These are phyloP conservation scores for Peronospora destructor DNA, from an alignment of 352 stramenopile genomes.

Conservation along the genomic window DNA sequence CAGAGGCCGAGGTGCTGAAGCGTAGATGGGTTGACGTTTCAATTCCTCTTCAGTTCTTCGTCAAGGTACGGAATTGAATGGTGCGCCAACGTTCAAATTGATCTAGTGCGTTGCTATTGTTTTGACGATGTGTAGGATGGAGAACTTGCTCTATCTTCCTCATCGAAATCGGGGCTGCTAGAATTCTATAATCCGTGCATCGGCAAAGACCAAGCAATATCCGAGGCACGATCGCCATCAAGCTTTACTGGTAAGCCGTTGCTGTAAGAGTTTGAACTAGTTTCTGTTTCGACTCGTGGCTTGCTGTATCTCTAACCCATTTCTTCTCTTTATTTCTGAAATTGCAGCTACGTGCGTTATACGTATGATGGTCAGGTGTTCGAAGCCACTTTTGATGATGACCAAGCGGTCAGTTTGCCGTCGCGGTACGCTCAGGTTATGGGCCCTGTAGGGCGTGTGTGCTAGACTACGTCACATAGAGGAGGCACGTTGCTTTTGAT, in stretches of 20 bases:
- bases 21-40: conserved; percentile 74
- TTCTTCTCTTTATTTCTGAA: conserved; percentile 2
- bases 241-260: conserved; percentile 32
- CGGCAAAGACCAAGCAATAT: conserved; percentile 36
- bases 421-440: conserved; percentile 67
- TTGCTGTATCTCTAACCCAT: neutral
- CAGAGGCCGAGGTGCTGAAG: conserved; percentile 23
- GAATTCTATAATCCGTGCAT: conserved; percentile 81
- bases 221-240: conserved; percentile 21
- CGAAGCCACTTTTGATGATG: conserved; percentile 75
- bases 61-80: conserved; percentile 33
- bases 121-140: conserved; percentile 34
- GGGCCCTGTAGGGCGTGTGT: conserved; percentile 55
- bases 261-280: conserved; percentile 37
- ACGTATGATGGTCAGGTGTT: conserved; percentile 64
- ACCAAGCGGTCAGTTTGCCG: conserved; percentile 61
- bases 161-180: conserved; percentile 62
- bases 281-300: neutral
- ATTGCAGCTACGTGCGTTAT: conserved; percentile 68
- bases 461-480: conserved; percentile 26
- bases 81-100: neutral
- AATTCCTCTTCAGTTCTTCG: conserved; percentile 74
- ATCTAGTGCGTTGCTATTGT: conserved; percentile 4
- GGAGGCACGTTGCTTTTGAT: conserved; percentile 1
- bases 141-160: conserved; percentile 37